phyloP scores from a whole-genome alignment of 2,329 filamentous ascomycete species.

The Lachnellula arida region DNA sequence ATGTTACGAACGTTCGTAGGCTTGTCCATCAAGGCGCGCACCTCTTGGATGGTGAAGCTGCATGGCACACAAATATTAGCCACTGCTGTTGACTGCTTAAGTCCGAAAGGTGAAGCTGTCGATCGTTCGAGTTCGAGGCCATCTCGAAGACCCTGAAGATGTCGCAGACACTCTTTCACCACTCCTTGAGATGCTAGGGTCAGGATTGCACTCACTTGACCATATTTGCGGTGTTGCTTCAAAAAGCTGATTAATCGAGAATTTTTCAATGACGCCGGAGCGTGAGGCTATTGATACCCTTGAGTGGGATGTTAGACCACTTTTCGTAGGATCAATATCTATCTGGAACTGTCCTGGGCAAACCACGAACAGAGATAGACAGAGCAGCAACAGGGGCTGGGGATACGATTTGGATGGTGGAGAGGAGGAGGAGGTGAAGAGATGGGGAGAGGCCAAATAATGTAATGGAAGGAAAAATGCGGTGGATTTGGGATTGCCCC shows the following conservation, averaged over 20 bases:
- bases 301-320: slow-evolving; percentile 22
- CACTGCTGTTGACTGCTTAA: slow-evolving; percentile 18
- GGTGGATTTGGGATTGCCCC: background rate
- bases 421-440: slow-evolving; percentile 12
- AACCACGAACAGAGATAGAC: slow-evolving; percentile 25
- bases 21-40: slow-evolving; percentile 75
- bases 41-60: slow-evolving; percentile 98
- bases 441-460: slow-evolving; percentile 4
- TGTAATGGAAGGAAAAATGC: background rate
- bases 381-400: slow-evolving; percentile 25
- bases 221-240: slow-evolving; percentile 86
- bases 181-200: background rate
- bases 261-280: slow-evolving; percentile 25
- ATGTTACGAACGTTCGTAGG: slow-evolving; percentile 83
- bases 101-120: slow-evolving; percentile 12
- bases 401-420: slow-evolving; percentile 10
- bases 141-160: background rate
- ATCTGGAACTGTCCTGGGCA: slow-evolving; percentile 26
- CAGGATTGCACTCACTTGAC: slow-evolving; percentile 78
- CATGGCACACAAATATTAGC: slow-evolving; percentile 46
- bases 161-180: slow-evolving; percentile 1
- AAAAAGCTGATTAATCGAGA: slow-evolving; percentile 32
- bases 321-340: slow-evolving; percentile 17
- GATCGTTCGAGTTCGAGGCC: background rate
- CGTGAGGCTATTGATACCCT: slow-evolving; percentile 20